Percentiles rank a stretch among this genome's conserved stretches.
Conservation (phyloP, 768 basidiomycete species). For the Boletus eberwhitei region DNA sequence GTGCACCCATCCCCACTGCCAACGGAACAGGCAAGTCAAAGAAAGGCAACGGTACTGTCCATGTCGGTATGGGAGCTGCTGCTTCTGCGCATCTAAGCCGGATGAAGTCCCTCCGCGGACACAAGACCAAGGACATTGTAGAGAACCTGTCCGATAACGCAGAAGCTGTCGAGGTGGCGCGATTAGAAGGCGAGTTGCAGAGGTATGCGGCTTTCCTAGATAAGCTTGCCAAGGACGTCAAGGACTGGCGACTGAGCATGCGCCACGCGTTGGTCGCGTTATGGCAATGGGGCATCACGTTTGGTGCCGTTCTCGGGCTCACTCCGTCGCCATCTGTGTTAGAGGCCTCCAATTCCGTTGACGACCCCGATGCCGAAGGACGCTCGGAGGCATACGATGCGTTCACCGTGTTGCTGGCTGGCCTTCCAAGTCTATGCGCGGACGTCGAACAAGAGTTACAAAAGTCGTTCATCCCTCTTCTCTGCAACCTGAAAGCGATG, state of each 20-base stretch:
- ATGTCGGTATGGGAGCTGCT: constrained; percentile 43
- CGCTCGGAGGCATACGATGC: constrained; percentile 67
- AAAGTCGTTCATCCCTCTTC: constrained; percentile 52
- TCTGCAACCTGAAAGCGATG: constrained; percentile 55
- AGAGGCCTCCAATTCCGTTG: constrained; percentile 1
- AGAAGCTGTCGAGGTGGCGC: constrained; percentile 51
- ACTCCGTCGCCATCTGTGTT: constrained; percentile 34
- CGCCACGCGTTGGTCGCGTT: constrained; percentile 48
- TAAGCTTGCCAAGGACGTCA: constrained; percentile 56
- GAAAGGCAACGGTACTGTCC: constrained; percentile 39
- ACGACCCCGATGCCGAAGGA: constrained; percentile 22
- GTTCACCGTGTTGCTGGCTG: constrained; percentile 57
- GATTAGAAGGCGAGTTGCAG: constrained; percentile 55
- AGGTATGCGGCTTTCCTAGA: constrained; percentile 55
- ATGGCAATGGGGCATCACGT: constrained; percentile 59
- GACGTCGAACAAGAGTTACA: constrained; percentile 54
- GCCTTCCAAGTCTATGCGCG: constrained; percentile 49
- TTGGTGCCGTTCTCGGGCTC: constrained; percentile 67
- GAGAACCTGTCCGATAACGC: constrained; percentile 33
- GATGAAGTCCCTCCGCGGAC: constrained; percentile 50
- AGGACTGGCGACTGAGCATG: constrained; percentile 60
- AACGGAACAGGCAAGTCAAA: constrained; percentile 39
- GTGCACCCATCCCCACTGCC: constrained; percentile 33
- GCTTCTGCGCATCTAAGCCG: constrained; percentile 57
- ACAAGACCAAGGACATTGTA: constrained; percentile 31